Conservation (phyloP, 441 rosid species). For the Mallotus repandus region DNA sequence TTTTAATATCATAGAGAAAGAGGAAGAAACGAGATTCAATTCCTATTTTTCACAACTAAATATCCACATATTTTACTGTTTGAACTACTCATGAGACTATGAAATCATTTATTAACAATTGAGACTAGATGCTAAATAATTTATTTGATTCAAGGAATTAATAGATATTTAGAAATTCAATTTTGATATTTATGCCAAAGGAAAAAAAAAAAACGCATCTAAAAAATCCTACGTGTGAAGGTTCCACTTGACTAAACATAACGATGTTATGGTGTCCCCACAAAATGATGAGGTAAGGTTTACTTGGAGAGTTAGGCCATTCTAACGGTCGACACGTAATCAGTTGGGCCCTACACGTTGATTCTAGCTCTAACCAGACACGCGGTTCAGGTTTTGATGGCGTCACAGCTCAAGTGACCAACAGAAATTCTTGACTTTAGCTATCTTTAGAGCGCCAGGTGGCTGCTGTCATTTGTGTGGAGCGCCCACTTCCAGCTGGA, state of each 20-base stretch:
- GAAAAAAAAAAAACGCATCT: not conserved
- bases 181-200: not conserved
- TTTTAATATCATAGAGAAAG: no score
- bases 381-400: constrained; percentile 36
- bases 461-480: not conserved
- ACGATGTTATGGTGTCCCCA: constrained; percentile 9
- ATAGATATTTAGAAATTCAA: no score
- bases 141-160: no score
- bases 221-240: not conserved
- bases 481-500: constrained; percentile 10
- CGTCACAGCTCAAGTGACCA: constrained; percentile 25
- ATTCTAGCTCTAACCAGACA: constrained; percentile 23
- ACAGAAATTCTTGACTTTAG: not conserved
- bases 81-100: no score
- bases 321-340: constrained; percentile 46
- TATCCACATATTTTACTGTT: no score
- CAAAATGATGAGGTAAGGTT: constrained; percentile 25
- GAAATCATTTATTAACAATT: no score
- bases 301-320: constrained; percentile 22
- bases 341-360: constrained; percentile 15
- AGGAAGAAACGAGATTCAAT: no score
- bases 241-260: constrained; percentile 8
- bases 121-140: no score
- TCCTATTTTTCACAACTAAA: no score
- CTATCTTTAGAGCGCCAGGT: constrained; percentile 19